Base-by-base conservation (phyloP, 2,329 filamentous ascomycete species). In the Byssochlamys sp. region DNA sequence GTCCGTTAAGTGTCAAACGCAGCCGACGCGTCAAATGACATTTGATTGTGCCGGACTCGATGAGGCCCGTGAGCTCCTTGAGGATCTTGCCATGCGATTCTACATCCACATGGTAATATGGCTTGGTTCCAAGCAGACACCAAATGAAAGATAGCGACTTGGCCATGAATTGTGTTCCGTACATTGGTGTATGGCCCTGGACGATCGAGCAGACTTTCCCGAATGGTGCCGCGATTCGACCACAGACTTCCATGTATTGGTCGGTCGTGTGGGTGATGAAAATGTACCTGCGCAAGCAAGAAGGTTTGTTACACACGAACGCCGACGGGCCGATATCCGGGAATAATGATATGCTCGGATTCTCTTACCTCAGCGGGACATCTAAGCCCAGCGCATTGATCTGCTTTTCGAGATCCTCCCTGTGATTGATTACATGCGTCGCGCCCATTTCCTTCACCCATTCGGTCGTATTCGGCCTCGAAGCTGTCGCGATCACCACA, bases 161-260 rank as follows among this genome's bases (percentile, higher is more conserved):
- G 53, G 73, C 70, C 74, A 78, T 76, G 63, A 75, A 77, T 63
- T 76, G 69, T 2, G 75, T 74, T 2, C 75, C 75, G 59, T 78
- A 78, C 72, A 77, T 74, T 26, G 70, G 70, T 28, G 75, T 71
- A 51, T 70, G 61, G 6, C 71, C 71, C 62, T 79, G 76, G 12
- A 78, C 75, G 56, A 78, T 77, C 11, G 71, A 75, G 66, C 74
- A 77, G 5, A 77, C 71, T 61, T 77, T 78, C 7, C 73, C 75
- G 48, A 78, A 77, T 1, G 76, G 75, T 14, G 71, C 73, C 45
- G 71, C 70, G n/a, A 78, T 66, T 26, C 71, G 68, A 1, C 69
- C 71, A 2, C 71, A 67, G 10, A 71, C 69, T 3, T 55, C 61
- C 50, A 78, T 63, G 61, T 79, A 79, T 54, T 74, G 69, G 52